Base-by-base conservation (phyloP, 2,329 filamentous ascomycete genomes). In the Myriangium duriaei region DNA sequence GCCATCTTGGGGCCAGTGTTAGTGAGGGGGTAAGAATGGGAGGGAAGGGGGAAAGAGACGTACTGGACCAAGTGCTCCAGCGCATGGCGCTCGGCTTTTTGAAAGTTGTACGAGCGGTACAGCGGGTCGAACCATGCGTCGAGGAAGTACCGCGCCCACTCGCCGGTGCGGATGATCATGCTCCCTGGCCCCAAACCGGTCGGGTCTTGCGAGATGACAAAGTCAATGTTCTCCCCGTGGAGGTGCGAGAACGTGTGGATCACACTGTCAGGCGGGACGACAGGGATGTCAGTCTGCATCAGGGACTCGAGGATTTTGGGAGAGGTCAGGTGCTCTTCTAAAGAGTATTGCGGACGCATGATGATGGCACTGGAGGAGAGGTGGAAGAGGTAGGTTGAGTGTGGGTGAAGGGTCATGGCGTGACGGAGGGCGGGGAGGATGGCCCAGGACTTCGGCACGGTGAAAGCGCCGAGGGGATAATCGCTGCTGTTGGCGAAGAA, bases 51-150 rank as follows among this genome's bases (percentile, higher is more conserved):
- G 19, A 19, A 15, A 17, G 12, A 18, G 18, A 59, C 60, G 31
- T 47, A 64, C 58, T 69, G 65, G 42, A 69, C 64, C 34, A 69
- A 64, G 45, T 69, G 66, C 49, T 69, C 91, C 65, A 98, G 61
- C 35, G 88, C 87, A 64, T 98, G 88, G 15, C 71, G 74, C 60
- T 98, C 91, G 0, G 85, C 87, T 58, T 92, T 95, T 54, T 92
- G 84, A 54, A 98, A 98, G 55, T 94, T 93, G 63, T 98, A 98
- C 48, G 71, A 82, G 46, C 88, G 72, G 61, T 93, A 98, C 30
- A 96, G 65, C 33, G 91, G 91, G 56, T 96, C 86, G 54, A 91
- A 93, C 91, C 91, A 98, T 1, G 83, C 81, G 56, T 98, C 91
- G 12, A 96, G 61, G 54, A 98, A 84, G 65, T 82, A 98, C 53